These are phyloP conservation scores for Coelastrella sp. DNA, from an alignment of 139 green algal species.

Conservation along the genomic window DNA sequence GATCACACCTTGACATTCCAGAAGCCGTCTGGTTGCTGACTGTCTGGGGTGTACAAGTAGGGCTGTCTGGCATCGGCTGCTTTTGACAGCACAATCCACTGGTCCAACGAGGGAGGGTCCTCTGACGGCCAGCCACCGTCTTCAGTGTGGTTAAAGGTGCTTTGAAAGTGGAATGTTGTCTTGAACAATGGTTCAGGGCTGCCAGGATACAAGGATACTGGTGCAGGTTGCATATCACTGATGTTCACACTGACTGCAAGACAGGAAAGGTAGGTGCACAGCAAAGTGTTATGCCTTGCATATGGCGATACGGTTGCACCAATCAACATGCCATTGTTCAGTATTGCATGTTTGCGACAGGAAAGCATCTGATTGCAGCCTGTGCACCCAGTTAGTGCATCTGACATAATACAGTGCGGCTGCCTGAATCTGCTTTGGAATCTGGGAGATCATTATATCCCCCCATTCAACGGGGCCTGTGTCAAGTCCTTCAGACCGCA, in stretches of 20 bases:
- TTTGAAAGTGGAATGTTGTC: conserved; percentile 1
- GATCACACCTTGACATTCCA: conserved; percentile 26
- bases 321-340: too few species aligned
- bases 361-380: too few species aligned
- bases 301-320: neutral
- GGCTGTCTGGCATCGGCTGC: neutral
- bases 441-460: too few species aligned
- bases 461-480: neutral
- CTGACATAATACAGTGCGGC: too few species aligned
- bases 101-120: neutral
- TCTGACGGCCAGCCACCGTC: conserved; percentile 22
- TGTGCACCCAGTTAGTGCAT: too few species aligned
- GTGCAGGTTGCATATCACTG: conserved; percentile 17
- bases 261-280: neutral
- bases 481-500: neutral
- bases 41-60: conserved; percentile 26
- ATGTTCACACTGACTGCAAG: conserved; percentile 28
- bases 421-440: too few species aligned
- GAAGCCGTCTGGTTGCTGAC: conserved; percentile 21
- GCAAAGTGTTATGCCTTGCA: neutral
- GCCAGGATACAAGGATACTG: conserved; percentile 42
- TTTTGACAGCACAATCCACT: conserved; percentile 24
- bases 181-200: conserved; percentile 1
- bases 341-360: too few species aligned
- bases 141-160: neutral